Base-by-base conservation (phyloP, 306 rosid genomes). In the Cyamopsis tetragonoloba region DNA sequence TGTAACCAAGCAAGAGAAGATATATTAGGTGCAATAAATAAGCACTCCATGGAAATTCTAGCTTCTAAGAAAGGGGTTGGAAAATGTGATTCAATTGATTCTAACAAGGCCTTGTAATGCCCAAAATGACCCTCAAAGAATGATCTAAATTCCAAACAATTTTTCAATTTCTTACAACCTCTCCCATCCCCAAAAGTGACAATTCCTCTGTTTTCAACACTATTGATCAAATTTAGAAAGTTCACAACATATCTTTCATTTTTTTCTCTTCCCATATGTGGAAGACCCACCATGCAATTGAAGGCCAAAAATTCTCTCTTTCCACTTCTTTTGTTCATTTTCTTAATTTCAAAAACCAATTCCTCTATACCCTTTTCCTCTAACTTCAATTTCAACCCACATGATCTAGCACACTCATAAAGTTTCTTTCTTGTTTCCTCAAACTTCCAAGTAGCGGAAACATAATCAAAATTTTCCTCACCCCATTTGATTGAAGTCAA, bases 51-150 rank as follows among this genome's bases (percentile, higher is more conserved):
- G 5, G 79, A 73, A 38, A 42, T 67, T 53, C 88, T 80, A 22
- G 89, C 89, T 27, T 82, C 76, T 66, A 24, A 34, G 1, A 80
- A 77, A 55, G 50, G 50, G 3, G 0, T 26, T 5, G 93, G 84
- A 20, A 84, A 80, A 39, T 27, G 73, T 1, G 66, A 44, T 64
- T 82, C 86, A 30, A 76, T 44, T 9, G 86, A 80, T 43, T 84
- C 84, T 2, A 84, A 37, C 74, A 84, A 23, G 11, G 84, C 85
- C 76, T 66, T 59, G 66, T 80, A 84, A 38, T 82, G 89, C 56
- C 12, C 54, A 37, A 84, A 18, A 63, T 78, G 30, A 13, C 63
- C 82, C 2, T 82, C 73, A 43, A 75, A 84, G 61, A 77, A 84
- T 10, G 86, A 68, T 42, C 26, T 56, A 65, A 84, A 87, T 66